Evolutionary conservation across 2,329 filamentous ascomycete species (phyloP).

Genomic region (Neonectria sp.): DNA sequence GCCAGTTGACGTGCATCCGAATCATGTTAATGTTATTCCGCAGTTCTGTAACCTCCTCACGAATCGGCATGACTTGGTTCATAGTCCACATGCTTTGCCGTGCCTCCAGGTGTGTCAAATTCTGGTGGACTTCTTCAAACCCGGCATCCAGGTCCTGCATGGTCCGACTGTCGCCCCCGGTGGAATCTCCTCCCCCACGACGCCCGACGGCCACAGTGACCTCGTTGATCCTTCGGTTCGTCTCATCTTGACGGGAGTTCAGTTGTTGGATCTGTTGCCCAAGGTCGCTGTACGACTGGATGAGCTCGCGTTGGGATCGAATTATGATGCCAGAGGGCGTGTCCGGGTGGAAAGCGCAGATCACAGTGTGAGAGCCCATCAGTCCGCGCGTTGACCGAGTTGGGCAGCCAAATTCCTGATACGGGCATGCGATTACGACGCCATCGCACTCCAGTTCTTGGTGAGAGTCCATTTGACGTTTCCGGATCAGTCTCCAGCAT

Average conservation of each 20-base stretch:
- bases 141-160: constrained; percentile 61
- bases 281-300: constrained; percentile 58
- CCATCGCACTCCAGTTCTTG: constrained; percentile 65
- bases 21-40: constrained; percentile 71
- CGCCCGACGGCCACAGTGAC: constrained; percentile 61
- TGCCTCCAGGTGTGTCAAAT: constrained; percentile 71
- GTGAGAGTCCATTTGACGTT: constrained; percentile 64
- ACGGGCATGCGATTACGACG: constrained; percentile 64
- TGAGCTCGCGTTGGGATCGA: constrained; percentile 63
- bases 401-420: constrained; percentile 56
- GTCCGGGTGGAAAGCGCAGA: constrained; percentile 67
- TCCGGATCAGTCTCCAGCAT: constrained; percentile 62
- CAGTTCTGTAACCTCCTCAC: constrained; percentile 74
- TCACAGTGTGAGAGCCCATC: constrained; percentile 61
- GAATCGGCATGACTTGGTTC: constrained; percentile 73
- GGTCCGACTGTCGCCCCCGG: constrained; percentile 64
- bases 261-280: constrained; percentile 54
- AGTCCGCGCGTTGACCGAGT: constrained; percentile 52
- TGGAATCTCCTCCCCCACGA: constrained; percentile 52
- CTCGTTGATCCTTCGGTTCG: constrained; percentile 51
- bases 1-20: constrained; percentile 72
- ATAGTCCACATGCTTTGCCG: constrained; percentile 73
- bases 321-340: constrained; percentile 68
- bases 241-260: constrained; percentile 53
- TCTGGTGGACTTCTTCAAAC: constrained; percentile 71